Evolutionary conservation across 305 asterid genomes (phyloP).

Genomic region (Fraxinus greggii): DNA sequence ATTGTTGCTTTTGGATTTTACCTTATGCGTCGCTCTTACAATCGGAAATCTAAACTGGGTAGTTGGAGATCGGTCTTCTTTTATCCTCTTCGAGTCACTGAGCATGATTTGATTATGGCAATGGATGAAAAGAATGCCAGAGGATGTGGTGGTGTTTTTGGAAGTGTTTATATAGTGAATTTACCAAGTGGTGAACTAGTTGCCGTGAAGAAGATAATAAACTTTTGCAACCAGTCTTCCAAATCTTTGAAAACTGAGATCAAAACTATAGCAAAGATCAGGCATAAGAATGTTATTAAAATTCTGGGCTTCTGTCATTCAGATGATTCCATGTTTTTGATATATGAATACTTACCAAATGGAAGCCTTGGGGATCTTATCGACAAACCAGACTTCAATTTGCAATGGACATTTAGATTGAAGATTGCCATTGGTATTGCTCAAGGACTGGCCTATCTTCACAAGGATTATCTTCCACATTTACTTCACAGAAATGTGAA

Average conservation of each 20-base stretch:
- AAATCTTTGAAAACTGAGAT: constrained; percentile 64
- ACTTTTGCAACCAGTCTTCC: constrained; percentile 45
- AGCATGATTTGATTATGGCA: constrained; percentile 55
- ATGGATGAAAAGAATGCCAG: constrained; percentile 69
- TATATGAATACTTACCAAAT: constrained; percentile 60
- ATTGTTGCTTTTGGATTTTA: constrained; percentile 49
- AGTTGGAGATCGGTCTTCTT: constrained; percentile 70
- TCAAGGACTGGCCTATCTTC: constrained; percentile 80
- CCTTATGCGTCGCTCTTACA: constrained; percentile 31
- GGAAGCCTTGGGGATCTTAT: constrained; percentile 78
- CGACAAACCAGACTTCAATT: constrained; percentile 36
- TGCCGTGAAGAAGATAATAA: constrained; percentile 59
- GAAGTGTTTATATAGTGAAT: constrained; percentile 59
- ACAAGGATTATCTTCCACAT: constrained; percentile 68
- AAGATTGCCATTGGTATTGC: constrained; percentile 74
- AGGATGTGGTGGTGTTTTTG: constrained; percentile 52
- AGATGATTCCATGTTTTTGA: constrained; percentile 58
- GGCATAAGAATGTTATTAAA: constrained; percentile 67
- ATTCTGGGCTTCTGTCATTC: constrained; percentile 75
- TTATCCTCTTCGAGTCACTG: constrained; percentile 74
- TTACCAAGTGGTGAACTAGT: constrained; percentile 74
- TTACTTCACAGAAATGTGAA: constrained; percentile 71
- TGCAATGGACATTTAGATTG: constrained; percentile 65
- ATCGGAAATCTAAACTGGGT: constrained; percentile 33
- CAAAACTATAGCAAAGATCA: constrained; percentile 69